phyloP scores from a whole-genome alignment of 306 rosid genomes.

The Prunus persica region Prunus_persica_NCBIv2 NC_034009.1:26122501-26123000 shows the following conservation, averaged over 20 bases:
- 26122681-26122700: neutral
- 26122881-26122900: conserved; percentile 38
- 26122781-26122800: conserved; percentile 37
- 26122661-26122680: conserved; percentile 38
- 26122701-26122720: no score
- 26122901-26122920: conserved; percentile 52
- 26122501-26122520: conserved; percentile 4
- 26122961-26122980: conserved; percentile 61
- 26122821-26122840: conserved; percentile 28
- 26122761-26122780: conserved; percentile 65
- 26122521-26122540: conserved; percentile 53
- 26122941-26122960: conserved; percentile 56
- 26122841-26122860: conserved; percentile 23
- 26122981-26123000: conserved; percentile 51
- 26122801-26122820: conserved; percentile 67
- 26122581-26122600: conserved; percentile 61
- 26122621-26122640: conserved; percentile 49
- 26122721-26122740: no score
- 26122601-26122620: conserved; percentile 50
- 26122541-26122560: conserved; percentile 45
- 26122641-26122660: conserved; percentile 69
- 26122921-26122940: conserved; percentile 49
- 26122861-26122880: conserved; percentile 46
- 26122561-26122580: conserved; percentile 73
- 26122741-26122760: conserved; percentile 54